phyloP scores from a whole-genome alignment of 495 filamentous ascomycete species.

The Penicillium dipodomyicola region DNA sequence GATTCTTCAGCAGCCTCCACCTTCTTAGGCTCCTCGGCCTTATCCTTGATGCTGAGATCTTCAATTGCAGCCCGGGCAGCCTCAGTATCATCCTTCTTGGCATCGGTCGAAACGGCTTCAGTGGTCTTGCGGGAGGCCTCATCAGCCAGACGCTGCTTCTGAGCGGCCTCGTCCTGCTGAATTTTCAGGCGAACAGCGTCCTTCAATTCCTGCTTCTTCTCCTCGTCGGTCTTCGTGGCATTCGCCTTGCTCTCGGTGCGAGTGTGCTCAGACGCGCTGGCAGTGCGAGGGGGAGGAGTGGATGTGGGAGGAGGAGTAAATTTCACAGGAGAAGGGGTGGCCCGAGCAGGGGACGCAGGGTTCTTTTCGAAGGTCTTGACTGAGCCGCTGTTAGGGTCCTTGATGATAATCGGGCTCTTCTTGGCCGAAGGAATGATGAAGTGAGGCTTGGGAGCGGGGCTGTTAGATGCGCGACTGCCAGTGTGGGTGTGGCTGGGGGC shows the following conservation, averaged over 20 bases:
- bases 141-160: slow-evolving; percentile 51
- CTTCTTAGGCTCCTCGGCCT: slow-evolving; percentile 40
- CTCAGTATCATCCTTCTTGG: slow-evolving; percentile 43
- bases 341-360: slow-evolving; percentile 54
- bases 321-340: slow-evolving; percentile 58
- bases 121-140: slow-evolving; percentile 49
- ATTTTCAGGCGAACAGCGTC: slow-evolving; percentile 64
- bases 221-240: slow-evolving; percentile 59
- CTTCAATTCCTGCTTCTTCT: slow-evolving; percentile 67
- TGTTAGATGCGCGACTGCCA: slow-evolving; percentile 54
- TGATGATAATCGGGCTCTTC: slow-evolving; percentile 74
- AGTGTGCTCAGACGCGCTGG: slow-evolving; percentile 55
- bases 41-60: slow-evolving; percentile 41
- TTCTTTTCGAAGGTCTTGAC: slow-evolving; percentile 58
- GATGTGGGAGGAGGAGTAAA: slow-evolving; percentile 62
- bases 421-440: slow-evolving; percentile 57
- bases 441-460: slow-evolving; percentile 47
- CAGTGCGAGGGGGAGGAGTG: slow-evolving; percentile 57
- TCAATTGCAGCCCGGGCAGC: slow-evolving; percentile 33
- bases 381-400: slow-evolving; percentile 68
- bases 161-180: slow-evolving; percentile 52
- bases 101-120: slow-evolving; percentile 43
- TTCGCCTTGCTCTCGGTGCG: slow-evolving; percentile 56
- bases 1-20: slow-evolving; percentile 20
- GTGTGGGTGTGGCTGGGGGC: slow-evolving; percentile 58